These are phyloP conservation scores for Ogataea ramenticola DNA, from an alignment of 805 yeast genomes.

Conservation along the genomic window DNA sequence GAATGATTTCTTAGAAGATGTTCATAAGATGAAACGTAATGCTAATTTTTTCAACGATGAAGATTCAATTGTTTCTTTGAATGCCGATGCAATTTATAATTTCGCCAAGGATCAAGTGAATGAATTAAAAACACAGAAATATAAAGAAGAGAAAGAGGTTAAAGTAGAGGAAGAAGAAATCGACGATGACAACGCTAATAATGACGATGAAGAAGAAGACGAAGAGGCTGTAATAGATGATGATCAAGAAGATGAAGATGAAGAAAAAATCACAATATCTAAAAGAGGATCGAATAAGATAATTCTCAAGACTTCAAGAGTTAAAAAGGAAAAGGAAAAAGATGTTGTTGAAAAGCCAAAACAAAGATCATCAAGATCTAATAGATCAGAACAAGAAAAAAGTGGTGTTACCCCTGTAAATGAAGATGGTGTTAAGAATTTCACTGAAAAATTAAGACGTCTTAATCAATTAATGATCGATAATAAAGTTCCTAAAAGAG, in stretches of 20 bases:
- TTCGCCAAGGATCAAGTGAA: slow-evolving; percentile 46
- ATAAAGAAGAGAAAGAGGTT: slow-evolving; percentile 3
- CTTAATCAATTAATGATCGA: slow-evolving; percentile 34
- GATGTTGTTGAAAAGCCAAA: not conserved
- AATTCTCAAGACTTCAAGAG: not conserved
- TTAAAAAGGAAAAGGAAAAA: slow-evolving; percentile 1
- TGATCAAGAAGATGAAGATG: not conserved
- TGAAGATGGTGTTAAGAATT: slow-evolving; percentile 8
- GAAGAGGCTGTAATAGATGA: not conserved
- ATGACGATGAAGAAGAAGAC: not conserved
- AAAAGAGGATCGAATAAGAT: slow-evolving; percentile 1
- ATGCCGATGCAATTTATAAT: slow-evolving; percentile 49
- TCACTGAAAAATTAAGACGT: slow-evolving; percentile 13
- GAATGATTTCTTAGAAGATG: slow-evolving; percentile 48
- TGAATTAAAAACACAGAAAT: slow-evolving; percentile 27
- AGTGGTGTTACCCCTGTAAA: not conserved
- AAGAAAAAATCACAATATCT: not conserved
- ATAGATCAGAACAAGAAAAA: not conserved
- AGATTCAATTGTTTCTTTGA: slow-evolving; percentile 56
- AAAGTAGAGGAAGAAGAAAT: not conserved
- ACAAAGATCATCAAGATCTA: not conserved
- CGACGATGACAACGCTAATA: not conserved
- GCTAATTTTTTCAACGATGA: slow-evolving; percentile 69
- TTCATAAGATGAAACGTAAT: slow-evolving; percentile 60
- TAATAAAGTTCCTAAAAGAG: slow-evolving; percentile 41